A percentile compares a stretch with the other conserved stretches of the same genome.
Conservation (phyloP, 2,329 filamentous ascomycete genomes). For the Aspergillus sp. region DNA sequence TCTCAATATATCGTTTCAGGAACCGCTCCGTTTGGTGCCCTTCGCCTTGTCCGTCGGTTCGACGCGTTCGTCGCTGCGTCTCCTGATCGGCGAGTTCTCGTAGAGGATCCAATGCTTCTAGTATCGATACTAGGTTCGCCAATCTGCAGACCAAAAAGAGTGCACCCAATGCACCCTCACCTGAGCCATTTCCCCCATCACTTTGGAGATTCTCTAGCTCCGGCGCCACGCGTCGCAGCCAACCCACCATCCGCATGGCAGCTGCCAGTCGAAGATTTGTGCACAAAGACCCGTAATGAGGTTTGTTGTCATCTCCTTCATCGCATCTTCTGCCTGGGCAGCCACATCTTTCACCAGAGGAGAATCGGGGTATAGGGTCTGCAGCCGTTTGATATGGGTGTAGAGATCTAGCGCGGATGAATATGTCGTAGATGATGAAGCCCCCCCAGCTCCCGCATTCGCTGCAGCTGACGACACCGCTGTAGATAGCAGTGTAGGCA, state of each 20-base stretch:
- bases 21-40: slow-evolving; percentile 93
- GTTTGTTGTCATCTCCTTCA: slow-evolving; percentile 79
- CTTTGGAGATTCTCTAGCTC: slow-evolving; percentile 53
- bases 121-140: slow-evolving; percentile 66
- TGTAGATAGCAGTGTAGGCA: slow-evolving; percentile 76
- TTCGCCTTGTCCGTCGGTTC: slow-evolving; percentile 26
- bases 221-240: slow-evolving; percentile 77
- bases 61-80: slow-evolving; percentile 40
- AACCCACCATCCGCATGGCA: slow-evolving; percentile 83
- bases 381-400: slow-evolving; percentile 82
- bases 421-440: slow-evolving; percentile 59
- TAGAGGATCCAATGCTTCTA: slow-evolving; percentile 76
- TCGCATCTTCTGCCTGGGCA: slow-evolving; percentile 71
- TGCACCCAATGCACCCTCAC: slow-evolving; percentile 67
- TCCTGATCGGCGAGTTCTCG: slow-evolving; percentile 87
- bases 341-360: slow-evolving; percentile 64
- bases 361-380: slow-evolving; percentile 73
- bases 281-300: slow-evolving; percentile 69
- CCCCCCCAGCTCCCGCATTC: slow-evolving; percentile 34
- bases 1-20: slow-evolving; percentile 90
- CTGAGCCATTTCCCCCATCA: slow-evolving; percentile 18
- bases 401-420: slow-evolving; percentile 83
- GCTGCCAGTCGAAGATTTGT: slow-evolving; percentile 79
- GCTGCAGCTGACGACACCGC: slow-evolving; percentile 46
- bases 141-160: slow-evolving; percentile 83